phyloP scores from a whole-genome alignment of 139 green algal genomes.

The Micractinium conductrix region DNA sequence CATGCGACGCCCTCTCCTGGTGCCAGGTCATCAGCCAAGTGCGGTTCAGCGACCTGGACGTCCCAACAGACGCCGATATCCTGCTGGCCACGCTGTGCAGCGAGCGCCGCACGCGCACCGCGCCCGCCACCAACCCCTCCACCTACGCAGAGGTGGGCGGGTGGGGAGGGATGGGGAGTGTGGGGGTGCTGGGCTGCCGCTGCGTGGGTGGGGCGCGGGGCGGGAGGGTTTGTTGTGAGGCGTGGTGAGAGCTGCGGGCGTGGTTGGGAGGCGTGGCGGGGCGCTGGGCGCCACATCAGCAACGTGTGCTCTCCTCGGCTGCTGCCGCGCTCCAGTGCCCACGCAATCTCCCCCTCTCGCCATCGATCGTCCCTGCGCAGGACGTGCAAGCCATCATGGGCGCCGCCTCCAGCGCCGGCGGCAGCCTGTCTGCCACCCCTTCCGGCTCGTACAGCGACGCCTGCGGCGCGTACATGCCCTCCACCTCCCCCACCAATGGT shows the following conservation, averaged over 20 bases:
- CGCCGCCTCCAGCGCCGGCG: background rate
- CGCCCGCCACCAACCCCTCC: conserved; percentile 37
- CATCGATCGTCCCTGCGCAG: no score
- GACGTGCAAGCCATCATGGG: conserved; percentile 58
- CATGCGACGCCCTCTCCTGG: background rate
- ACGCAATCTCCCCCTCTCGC: no score
- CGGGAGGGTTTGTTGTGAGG: no score
- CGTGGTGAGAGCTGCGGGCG: no score
- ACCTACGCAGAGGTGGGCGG: conserved; percentile 58
- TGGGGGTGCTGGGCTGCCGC: no score
- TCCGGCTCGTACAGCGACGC: conserved; percentile 6
- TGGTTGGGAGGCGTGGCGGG: no score
- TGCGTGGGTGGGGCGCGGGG: no score
- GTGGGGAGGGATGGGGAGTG: no score
- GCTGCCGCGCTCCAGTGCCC: no score
- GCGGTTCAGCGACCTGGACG: conserved; percentile 68
- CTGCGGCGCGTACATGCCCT: background rate
- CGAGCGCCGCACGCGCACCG: conserved; percentile 37
- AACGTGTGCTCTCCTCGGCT: no score
- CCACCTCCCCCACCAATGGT: conserved; percentile 26
- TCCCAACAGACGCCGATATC: conserved; percentile 65
- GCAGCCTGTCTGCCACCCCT: background rate
- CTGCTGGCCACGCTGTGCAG: conserved; percentile 51
- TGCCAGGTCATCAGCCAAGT: conserved; percentile 60
- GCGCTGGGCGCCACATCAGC: no score